Conservation (phyloP, 176 grass and related monocot genomes). For the Rhynchospora tenuis region DNA sequence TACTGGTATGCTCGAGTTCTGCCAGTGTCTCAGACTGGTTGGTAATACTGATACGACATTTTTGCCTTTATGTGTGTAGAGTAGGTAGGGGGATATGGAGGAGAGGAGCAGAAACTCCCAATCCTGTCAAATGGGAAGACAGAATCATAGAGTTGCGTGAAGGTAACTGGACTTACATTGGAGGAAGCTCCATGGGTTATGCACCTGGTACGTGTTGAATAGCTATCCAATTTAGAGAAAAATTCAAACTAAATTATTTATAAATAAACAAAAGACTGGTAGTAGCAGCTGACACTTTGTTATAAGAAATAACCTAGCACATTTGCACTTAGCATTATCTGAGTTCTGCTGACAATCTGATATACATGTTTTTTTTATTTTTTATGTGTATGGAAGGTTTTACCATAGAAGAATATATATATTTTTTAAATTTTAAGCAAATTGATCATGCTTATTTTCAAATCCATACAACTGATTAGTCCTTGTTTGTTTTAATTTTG, state of each 20-base stretch:
- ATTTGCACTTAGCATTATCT: not conserved
- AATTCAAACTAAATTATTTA: not conserved
- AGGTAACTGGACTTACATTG: conserved; percentile 91
- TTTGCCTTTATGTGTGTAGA: conserved; percentile 43
- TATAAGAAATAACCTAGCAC: not conserved
- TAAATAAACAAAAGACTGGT: not conserved
- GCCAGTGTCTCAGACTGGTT: conserved; percentile 13
- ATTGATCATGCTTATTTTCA: not conserved
- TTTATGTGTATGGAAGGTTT: not conserved
- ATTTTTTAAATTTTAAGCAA: not conserved
- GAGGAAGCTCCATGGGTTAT: conserved; percentile 65
- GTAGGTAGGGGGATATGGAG: conserved; percentile 96
- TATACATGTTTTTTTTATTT: not conserved
- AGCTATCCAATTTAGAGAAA: not conserved
- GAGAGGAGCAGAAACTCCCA: conserved; percentile 81
- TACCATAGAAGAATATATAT: not conserved
- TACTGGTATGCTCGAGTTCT: not conserved
- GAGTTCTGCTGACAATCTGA: not conserved
- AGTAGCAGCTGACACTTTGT: not conserved
- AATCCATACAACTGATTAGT: not conserved
- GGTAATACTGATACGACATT: conserved; percentile 7
- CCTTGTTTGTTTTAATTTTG: conserved; percentile 29
- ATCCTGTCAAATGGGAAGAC: conserved; percentile 71
- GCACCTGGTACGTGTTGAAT: conserved; percentile 53
- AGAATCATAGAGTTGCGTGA: conserved; percentile 76